Percentiles rank a stretch among this genome's conserved stretches.
These are phyloP conservation scores for Citropsis articulata DNA, from an alignment of 345 rosid species.

Conservation along the genomic window DNA sequence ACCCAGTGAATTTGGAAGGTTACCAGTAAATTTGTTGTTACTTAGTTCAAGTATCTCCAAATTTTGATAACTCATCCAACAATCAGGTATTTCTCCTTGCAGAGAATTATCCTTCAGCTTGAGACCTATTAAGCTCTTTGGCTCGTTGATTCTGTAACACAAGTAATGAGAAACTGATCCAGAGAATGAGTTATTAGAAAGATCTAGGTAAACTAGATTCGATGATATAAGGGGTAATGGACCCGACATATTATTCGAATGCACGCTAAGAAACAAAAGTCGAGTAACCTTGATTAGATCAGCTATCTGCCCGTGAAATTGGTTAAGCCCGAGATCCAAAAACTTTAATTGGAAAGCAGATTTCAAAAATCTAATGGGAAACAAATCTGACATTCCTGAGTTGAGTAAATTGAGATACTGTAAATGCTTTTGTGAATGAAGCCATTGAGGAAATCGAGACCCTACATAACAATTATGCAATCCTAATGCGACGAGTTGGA, in stretches of 20 bases:
- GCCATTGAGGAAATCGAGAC: conserved; percentile 34
- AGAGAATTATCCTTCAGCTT: conserved; percentile 31
- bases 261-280: conserved; percentile 9
- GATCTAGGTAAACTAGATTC: conserved; percentile 21
- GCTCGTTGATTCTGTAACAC: conserved; percentile 16
- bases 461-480: conserved; percentile 26
- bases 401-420: conserved; percentile 20
- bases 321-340: conserved; percentile 27
- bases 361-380: not conserved
- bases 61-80: too few species aligned
- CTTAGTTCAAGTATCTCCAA: too few species aligned
- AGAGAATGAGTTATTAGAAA: conserved; percentile 33
- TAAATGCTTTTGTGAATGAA: conserved; percentile 11
- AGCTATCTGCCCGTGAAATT: conserved; percentile 24
- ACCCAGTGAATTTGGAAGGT: too few species aligned
- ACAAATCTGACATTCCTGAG: conserved; percentile 19
- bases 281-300: not conserved
- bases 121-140: conserved; percentile 18
- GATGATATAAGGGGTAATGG: conserved; percentile 14
- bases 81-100: too few species aligned
- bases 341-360: not conserved
- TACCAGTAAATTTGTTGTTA: too few species aligned
- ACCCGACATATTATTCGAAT: conserved; percentile 19
- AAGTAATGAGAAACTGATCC: conserved; percentile 28
- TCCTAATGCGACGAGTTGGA: conserved; percentile 15